Conservation (phyloP, 1,139 yeast species). For the Spathaspora sp. region DNA sequence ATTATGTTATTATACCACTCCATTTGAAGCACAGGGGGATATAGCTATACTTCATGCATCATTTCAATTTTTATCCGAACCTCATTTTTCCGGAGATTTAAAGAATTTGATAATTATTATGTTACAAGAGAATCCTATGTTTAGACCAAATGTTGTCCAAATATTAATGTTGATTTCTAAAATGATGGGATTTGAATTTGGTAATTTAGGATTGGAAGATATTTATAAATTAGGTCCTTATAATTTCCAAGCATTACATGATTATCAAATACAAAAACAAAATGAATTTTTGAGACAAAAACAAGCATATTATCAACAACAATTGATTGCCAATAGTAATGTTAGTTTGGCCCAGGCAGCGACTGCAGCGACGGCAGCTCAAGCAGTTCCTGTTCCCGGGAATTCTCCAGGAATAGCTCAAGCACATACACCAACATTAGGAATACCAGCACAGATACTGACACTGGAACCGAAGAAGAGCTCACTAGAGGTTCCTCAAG, state of each 20-base stretch:
- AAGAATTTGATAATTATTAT: slow-evolving; percentile 76
- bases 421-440: not conserved
- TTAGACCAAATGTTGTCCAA: slow-evolving; percentile 87
- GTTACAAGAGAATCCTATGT: slow-evolving; percentile 75
- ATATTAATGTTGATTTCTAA: slow-evolving; percentile 38
- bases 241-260: slow-evolving; percentile 47
- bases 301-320: slow-evolving; percentile 35
- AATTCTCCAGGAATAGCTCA: not conserved
- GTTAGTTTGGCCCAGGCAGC: slow-evolving; percentile 8
- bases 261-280: slow-evolving; percentile 43
- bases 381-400: too few species aligned
- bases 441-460: too few species aligned
- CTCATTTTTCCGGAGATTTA: slow-evolving; percentile 58
- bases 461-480: not conserved
- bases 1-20: slow-evolving; percentile 77
- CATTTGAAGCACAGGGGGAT: slow-evolving; percentile 76
- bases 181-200: slow-evolving; percentile 31
- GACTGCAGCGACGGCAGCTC: not conserved
- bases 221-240: slow-evolving; percentile 40
- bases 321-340: slow-evolving; percentile 15
- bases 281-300: slow-evolving; percentile 37
- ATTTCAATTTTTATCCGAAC: slow-evolving; percentile 57
- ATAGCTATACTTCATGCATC: slow-evolving; percentile 68
- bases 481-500: not conserved
- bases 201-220: slow-evolving; percentile 31